A percentile compares a stretch with the other conserved stretches of the same genome.
phyloP scores from a whole-genome alignment of 176 grass and related monocot genomes.

The Phyllostachys edulis region DNA sequence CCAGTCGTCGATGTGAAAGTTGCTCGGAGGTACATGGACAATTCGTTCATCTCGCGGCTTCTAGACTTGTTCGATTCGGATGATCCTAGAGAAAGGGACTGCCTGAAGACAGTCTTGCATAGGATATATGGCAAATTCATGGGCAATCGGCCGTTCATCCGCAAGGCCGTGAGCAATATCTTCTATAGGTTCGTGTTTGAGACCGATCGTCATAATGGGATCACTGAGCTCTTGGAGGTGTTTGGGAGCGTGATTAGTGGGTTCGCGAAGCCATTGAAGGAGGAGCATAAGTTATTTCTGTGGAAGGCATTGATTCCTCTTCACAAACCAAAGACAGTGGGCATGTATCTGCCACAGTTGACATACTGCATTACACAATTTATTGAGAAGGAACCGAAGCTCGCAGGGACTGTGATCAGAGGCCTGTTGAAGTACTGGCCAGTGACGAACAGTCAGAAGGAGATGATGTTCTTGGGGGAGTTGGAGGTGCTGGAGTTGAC shows the following conservation, averaged over 20 bases:
- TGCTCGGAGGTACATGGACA: slow-evolving; percentile 77
- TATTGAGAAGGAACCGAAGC: slow-evolving; percentile 85
- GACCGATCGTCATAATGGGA: slow-evolving; percentile 73
- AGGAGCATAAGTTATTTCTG: slow-evolving; percentile 87
- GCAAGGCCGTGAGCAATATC: slow-evolving; percentile 86
- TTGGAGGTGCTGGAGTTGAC: slow-evolving; percentile 84
- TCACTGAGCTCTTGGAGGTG: slow-evolving; percentile 74
- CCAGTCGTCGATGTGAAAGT: slow-evolving; percentile 77
- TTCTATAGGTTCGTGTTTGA: slow-evolving; percentile 82
- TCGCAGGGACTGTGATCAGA: slow-evolving; percentile 74
- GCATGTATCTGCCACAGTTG: slow-evolving; percentile 69
- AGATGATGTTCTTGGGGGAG: slow-evolving; percentile 96
- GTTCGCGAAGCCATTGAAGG: slow-evolving; percentile 78
- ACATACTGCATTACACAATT: slow-evolving; percentile 87
- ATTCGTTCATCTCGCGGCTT: slow-evolving; percentile 73
- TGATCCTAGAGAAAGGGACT: slow-evolving; percentile 92
- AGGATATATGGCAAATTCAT: slow-evolving; percentile 87
- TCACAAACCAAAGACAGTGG: slow-evolving; percentile 70
- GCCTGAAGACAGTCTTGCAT: slow-evolving; percentile 74
- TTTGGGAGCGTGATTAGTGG: slow-evolving; percentile 85
- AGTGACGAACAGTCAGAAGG: slow-evolving; percentile 89
- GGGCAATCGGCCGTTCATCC: slow-evolving; percentile 69
- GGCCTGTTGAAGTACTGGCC: slow-evolving; percentile 91
- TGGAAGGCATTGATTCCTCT: slow-evolving; percentile 78
- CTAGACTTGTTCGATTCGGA: slow-evolving; percentile 90